These are phyloP conservation scores for Plenodomus lindquistii DNA, from an alignment of 2,329 filamentous ascomycete species.

Conservation along the genomic window DNA sequence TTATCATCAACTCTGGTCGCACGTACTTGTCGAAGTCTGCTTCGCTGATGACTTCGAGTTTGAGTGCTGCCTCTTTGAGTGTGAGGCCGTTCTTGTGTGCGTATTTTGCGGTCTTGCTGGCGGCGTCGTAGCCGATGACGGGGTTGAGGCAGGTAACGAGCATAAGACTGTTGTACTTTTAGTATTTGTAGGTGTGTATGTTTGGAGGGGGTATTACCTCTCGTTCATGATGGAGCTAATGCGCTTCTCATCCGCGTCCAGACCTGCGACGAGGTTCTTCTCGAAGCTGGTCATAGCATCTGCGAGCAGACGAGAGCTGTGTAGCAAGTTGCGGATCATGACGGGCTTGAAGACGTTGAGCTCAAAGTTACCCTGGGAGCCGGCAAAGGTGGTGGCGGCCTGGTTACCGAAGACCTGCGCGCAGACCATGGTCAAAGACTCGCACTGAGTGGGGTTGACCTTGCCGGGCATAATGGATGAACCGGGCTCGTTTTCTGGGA, in stretches of 20 bases:
- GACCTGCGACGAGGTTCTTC: constrained; percentile 84
- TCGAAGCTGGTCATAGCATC: constrained; percentile 96
- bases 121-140: constrained; percentile 37
- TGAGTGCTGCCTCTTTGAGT: constrained; percentile 90
- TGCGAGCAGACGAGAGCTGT: constrained; percentile 83
- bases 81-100: constrained; percentile 98
- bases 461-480: constrained; percentile 99
- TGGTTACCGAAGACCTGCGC: constrained; percentile 98
- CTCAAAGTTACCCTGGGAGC: constrained; percentile 98
- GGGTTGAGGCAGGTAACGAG: constrained; percentile 76
- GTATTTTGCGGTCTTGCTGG: constrained; percentile 59
- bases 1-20: constrained; percentile 92
- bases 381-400: constrained; percentile 87
- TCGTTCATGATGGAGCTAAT: constrained; percentile 91
- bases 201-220: constrained; percentile 63
- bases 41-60: constrained; percentile 84
- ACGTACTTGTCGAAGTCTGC: constrained; percentile 91
- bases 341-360: constrained; percentile 99
- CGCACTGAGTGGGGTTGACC: constrained; percentile 98
- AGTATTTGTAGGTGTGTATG: constrained; percentile 1
- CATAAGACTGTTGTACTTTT: constrained; percentile 72
- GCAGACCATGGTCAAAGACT: constrained; percentile 97
- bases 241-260: constrained; percentile 91
- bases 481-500: constrained; percentile 97
- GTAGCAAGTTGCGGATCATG: constrained; percentile 91